phyloP scores from a whole-genome alignment of 2,329 filamentous ascomycete species.

The Dendryphion nanum region DNA sequence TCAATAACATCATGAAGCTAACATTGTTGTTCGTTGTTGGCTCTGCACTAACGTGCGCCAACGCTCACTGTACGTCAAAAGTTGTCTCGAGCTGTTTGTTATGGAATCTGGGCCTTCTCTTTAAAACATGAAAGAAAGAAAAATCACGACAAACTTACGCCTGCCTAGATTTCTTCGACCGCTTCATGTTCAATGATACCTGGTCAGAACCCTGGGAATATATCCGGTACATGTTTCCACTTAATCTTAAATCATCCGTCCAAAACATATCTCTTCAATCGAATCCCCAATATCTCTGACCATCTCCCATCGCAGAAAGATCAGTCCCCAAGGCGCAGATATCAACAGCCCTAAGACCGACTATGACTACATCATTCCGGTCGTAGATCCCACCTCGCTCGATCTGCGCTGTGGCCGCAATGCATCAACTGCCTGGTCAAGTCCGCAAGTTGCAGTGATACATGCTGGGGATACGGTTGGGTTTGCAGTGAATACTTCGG shows the following conservation, averaged over 20 bases:
- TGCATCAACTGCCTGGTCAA: conserved; percentile 4
- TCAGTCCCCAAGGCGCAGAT: conserved; percentile 2
- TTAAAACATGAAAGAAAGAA: not conserved
- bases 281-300: conserved; percentile 6
- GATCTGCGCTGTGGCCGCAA: conserved; percentile 13
- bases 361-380: conserved; percentile 4
- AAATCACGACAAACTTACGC: not conserved
- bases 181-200: conserved; percentile 7
- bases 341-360: conserved; percentile 3
- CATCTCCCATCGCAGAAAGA: conserved; percentile 11
- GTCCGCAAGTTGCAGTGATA: conserved; percentile 5
- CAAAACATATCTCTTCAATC: conserved; percentile 8
- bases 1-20: not conserved
- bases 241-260: conserved; percentile 9
- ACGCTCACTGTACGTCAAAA: conserved; percentile 1
- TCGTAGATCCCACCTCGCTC: conserved; percentile 7
- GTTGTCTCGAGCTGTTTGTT: not conserved
- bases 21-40: not conserved
- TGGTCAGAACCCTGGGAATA: conserved; percentile 7
- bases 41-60: not conserved
- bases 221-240: conserved; percentile 5
- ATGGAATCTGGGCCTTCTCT: not conserved
- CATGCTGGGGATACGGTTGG: conserved; percentile 9
- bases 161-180: conserved; percentile 1
- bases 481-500: conserved; percentile 6